Evolutionary conservation across 306 rosid genomes (phyloP).

Genomic region (Sechiopsis laciniata): DNA sequence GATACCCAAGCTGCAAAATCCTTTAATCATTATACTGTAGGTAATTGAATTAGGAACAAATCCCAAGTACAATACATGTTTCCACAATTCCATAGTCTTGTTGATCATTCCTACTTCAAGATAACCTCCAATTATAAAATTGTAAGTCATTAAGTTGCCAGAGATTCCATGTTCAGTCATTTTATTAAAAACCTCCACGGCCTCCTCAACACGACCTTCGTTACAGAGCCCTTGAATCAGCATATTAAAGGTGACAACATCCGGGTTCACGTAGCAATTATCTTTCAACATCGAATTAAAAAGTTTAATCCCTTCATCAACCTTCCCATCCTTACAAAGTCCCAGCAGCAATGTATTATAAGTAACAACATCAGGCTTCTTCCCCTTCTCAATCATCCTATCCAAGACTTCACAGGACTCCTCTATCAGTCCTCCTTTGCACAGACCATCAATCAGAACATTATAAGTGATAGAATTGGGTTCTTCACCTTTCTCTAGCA

Average conservation of each 20-base stretch:
- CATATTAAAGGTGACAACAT: slow-evolving; percentile 43
- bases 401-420: slow-evolving; percentile 49
- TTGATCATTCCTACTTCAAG: slow-evolving; percentile 37
- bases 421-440: slow-evolving; percentile 56
- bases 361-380: slow-evolving; percentile 60
- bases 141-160: slow-evolving; percentile 47
- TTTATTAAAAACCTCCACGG: slow-evolving; percentile 37
- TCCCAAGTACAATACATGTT: slow-evolving; percentile 43
- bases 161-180: slow-evolving; percentile 52
- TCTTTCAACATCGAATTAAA: slow-evolving; percentile 41
- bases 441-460: slow-evolving; percentile 61
- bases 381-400: slow-evolving; percentile 56
- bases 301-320: slow-evolving; percentile 58
- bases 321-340: slow-evolving; percentile 43
- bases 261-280: slow-evolving; percentile 40
- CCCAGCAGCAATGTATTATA: slow-evolving; percentile 61
- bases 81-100: slow-evolving; percentile 52
- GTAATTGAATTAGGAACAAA: slow-evolving; percentile 47
- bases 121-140: slow-evolving; percentile 53
- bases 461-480: slow-evolving; percentile 58
- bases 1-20: slow-evolving; percentile 72
- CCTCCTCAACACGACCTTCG: slow-evolving; percentile 42
- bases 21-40: slow-evolving; percentile 55
- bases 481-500: slow-evolving; percentile 52
- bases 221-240: slow-evolving; percentile 60